Evolutionary conservation across 371 early-diverging fungal species (phyloP), one percentile per base, ranked within the genome.

Genomic region (Rhizopus delemar): DNA sequence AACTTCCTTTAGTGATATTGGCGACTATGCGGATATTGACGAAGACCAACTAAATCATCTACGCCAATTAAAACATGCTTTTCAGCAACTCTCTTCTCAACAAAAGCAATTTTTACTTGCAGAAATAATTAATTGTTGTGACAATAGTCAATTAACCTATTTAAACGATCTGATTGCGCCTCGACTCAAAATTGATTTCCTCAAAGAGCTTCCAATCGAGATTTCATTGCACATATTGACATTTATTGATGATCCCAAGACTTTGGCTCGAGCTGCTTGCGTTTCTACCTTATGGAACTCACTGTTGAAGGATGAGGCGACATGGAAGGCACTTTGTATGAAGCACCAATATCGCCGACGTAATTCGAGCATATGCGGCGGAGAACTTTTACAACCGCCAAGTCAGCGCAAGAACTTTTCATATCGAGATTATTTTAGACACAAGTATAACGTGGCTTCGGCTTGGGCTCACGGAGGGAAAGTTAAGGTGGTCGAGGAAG

Each of bases 251-350:
- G 86, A 93, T 60, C 81, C 92, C 8, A 76, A 80, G 43, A 82
- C 92, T 22, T 77, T 97, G 12, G 86, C 87, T 7, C 81, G 91
- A 13, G 88, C 89, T 31, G 74, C 87, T 12, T 80, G 83, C 12
- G 95, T 93, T 5, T 90, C 87, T 51, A 82, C 74, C 8, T 68
- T 79, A 29, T 96, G 95, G 95, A 85, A 86, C 51, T 70, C 74
- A 33, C 82, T 92, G 15, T 78, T 90, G 45, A 90, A 91, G 56
- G 81, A 66, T 57, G 84, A 72, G 71, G 84, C 68, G 56, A 77
- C 71, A 48, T 84, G 78, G 80, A 78, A 73, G 57, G 55, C 66
- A 51, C 71, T 83, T 51, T 83, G 68, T 67, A 74, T 54, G 74
- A 80, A 61, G 60, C 84, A 69, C 51, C 74, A 75, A 38, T 78